Evolutionary conservation across 495 filamentous ascomycete genomes (phyloP).

Genomic region (Antarctomyces pellizariae): DNA sequence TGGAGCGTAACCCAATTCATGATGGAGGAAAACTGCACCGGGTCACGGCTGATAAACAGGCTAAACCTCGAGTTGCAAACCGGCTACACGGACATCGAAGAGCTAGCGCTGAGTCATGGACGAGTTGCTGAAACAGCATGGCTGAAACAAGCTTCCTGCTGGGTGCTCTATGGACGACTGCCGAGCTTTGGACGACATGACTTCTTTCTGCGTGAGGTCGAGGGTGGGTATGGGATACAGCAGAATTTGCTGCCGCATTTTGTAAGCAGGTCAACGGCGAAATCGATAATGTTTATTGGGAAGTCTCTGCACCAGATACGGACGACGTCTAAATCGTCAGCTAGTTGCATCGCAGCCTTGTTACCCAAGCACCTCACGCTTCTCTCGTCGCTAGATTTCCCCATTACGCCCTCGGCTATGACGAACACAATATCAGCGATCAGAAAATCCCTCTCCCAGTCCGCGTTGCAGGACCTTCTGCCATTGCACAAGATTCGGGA

Average conservation of each 20-base stretch:
- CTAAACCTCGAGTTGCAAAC: conserved; percentile 54
- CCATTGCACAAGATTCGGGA: conserved; percentile 55
- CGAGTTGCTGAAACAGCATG: conserved; percentile 66
- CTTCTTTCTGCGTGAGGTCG: conserved; percentile 28
- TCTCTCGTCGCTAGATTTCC: conserved; percentile 46
- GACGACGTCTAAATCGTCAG: conserved; percentile 15
- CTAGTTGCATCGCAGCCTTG: no score
- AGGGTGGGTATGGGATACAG: conserved; percentile 28
- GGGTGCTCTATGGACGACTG: conserved; percentile 70
- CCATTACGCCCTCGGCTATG: conserved; percentile 45
- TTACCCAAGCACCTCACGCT: conserved; percentile 48
- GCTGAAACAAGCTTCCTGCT: conserved; percentile 72
- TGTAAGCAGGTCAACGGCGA: conserved; percentile 47
- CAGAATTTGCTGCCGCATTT: conserved; percentile 46
- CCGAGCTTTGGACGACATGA: conserved; percentile 50
- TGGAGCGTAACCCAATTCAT: conserved; percentile 48
- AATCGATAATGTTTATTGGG: conserved; percentile 77
- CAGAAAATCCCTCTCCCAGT: conserved; percentile 57
- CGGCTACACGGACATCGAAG: conserved; percentile 71
- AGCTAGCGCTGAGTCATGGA: conserved; percentile 43
- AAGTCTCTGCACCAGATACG: conserved; percentile 67
- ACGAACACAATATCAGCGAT: conserved; percentile 51
- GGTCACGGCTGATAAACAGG: conserved; percentile 51
- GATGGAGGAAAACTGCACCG: conserved; percentile 25
- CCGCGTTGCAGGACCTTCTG: conserved; percentile 54